A percentile compares a stretch with the other conserved stretches of the same genome.
These are phyloP conservation scores for Phytophthora crassamura DNA, from an alignment of 352 stramenopile species.

Conservation along the genomic window DNA sequence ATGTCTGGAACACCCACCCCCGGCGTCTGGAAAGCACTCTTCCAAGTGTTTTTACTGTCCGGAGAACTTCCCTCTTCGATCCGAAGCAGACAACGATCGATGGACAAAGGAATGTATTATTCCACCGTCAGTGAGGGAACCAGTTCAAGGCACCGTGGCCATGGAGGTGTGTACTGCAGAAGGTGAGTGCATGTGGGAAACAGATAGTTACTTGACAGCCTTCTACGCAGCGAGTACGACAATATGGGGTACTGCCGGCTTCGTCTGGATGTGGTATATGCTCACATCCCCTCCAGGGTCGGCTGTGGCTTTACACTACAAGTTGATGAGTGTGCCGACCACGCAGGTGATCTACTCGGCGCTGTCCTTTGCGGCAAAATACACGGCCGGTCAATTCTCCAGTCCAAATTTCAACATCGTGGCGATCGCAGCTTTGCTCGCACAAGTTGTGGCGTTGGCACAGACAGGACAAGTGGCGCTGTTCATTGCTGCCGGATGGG, in stretches of 20 bases:
- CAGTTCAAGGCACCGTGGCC: constrained; percentile 41
- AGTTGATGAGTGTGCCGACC: constrained; percentile 49
- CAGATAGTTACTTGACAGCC: constrained; percentile 15
- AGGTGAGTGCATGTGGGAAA: constrained; percentile 41
- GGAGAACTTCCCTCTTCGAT: constrained; percentile 21
- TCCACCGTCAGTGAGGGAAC: constrained; percentile 18
- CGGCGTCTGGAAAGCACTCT: neutral
- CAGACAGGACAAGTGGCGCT: constrained; percentile 52
- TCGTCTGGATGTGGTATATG: constrained; percentile 53
- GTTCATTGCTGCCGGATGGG: constrained; percentile 64
- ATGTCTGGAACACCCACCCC: constrained; percentile 37
- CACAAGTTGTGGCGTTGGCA: constrained; percentile 46
- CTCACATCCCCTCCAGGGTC: constrained; percentile 38
- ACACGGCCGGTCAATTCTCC: constrained; percentile 34
- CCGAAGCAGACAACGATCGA: constrained; percentile 1
- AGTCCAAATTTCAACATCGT: constrained; percentile 47
- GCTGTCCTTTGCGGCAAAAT: constrained; percentile 44
- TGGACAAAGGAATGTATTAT: constrained; percentile 33
- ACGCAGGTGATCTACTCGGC: constrained; percentile 40
- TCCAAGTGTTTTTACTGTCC: constrained; percentile 53
- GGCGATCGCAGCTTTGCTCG: constrained; percentile 41
- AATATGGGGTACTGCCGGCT: constrained; percentile 33
- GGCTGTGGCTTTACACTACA: constrained; percentile 50
- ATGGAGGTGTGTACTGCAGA: constrained; percentile 58
- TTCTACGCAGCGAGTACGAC: constrained; percentile 48